Conservation (phyloP, 306 rosid species). For the Myrica gale region DNA sequence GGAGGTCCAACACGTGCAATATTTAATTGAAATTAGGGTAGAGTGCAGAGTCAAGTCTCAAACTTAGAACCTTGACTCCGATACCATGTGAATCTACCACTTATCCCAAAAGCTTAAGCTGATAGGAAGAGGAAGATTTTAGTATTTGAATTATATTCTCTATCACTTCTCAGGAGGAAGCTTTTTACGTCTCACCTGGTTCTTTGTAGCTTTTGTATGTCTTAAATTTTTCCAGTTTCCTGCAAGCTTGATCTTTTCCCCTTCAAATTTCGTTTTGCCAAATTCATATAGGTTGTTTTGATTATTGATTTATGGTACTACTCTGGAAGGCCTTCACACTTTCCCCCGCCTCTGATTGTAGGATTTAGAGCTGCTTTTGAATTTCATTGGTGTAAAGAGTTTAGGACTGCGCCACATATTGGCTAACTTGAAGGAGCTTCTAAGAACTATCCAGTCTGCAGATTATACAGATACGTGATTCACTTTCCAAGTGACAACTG, state of each 20-base stretch:
- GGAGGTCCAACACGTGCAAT: too few species aligned
- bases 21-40: too few species aligned
- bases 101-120: too few species aligned
- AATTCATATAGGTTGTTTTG: background rate
- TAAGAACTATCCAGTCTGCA: slow-evolving; percentile 72
- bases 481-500: slow-evolving; percentile 25
- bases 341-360: slow-evolving; percentile 32
- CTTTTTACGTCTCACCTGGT: too few species aligned
- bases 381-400: slow-evolving; percentile 77
- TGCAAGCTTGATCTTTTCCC: too few species aligned
- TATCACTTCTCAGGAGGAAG: too few species aligned
- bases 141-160: too few species aligned
- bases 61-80: too few species aligned
- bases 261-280: background rate
- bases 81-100: too few species aligned
- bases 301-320: background rate
- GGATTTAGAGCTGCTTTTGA: slow-evolving; percentile 97
- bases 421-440: slow-evolving; percentile 92
- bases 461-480: slow-evolving; percentile 57
- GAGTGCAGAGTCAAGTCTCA: too few species aligned
- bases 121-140: too few species aligned
- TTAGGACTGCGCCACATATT: slow-evolving; percentile 89
- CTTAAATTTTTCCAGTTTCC: background rate
- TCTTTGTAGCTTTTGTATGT: too few species aligned
- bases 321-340: slow-evolving; percentile 19